Evolutionary conservation across 2,329 filamentous ascomycete species (phyloP).

Genomic region (Zasmidium cellare): DNA sequence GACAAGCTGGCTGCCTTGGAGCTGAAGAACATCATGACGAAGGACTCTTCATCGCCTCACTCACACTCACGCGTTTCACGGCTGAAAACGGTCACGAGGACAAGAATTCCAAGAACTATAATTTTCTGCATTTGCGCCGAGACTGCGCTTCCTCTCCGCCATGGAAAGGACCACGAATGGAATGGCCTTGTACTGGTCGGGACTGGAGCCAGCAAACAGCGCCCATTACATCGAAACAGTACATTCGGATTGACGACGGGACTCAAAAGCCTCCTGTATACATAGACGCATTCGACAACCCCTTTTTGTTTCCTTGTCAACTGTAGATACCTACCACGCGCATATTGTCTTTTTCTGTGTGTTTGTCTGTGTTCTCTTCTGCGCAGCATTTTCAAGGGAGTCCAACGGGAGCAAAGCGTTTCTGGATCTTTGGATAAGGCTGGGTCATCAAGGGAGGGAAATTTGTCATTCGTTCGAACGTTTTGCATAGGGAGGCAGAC

Average conservation of each 20-base stretch:
- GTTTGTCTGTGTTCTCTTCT: not conserved
- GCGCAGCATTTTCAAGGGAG: not conserved
- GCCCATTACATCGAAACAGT: not conserved
- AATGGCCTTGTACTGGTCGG: not conserved
- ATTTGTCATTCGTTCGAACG: not conserved
- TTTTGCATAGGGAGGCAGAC: not conserved
- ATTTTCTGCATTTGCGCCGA: not conserved
- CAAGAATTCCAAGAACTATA: slow-evolving; percentile 2
- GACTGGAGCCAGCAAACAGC: not conserved
- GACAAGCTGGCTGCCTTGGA: slow-evolving; percentile 12
- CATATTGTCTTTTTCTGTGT: not conserved
- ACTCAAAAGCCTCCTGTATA: not conserved
- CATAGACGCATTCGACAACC: not conserved
- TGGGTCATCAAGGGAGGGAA: not conserved
- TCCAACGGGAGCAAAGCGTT: not conserved
- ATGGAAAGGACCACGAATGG: too few relatives aligned
- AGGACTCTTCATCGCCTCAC: not conserved
- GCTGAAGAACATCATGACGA: slow-evolving; percentile 8
- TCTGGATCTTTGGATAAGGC: not conserved
- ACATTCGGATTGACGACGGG: not conserved
- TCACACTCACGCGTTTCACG: slow-evolving; percentile 11
- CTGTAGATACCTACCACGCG: not conserved
- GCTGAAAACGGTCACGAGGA: slow-evolving; percentile 7
- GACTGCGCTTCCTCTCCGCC: too few relatives aligned
- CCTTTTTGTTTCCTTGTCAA: not conserved